Evolutionary conservation across 2,329 filamentous ascomycete genomes (phyloP).

Genomic region (Penicillium griseofulvum): DNA sequence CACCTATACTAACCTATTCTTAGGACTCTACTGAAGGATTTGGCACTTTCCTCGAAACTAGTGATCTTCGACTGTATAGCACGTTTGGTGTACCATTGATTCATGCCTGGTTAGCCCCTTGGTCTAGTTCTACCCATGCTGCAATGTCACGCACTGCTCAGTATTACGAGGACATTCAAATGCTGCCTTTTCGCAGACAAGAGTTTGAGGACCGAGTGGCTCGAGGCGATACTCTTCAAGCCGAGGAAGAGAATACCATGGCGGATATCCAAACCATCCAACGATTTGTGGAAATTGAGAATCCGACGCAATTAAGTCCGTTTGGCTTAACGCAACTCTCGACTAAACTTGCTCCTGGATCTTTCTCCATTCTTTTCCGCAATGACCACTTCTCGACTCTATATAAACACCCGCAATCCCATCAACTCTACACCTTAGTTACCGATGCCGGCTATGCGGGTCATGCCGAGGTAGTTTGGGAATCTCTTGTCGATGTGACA

Average conservation of each 20-base stretch:
- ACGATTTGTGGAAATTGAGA: slow-evolving; percentile 67
- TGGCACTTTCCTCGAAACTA: slow-evolving; percentile 84
- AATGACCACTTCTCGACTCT: slow-evolving; percentile 97
- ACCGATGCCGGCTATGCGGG: slow-evolving; percentile 88
- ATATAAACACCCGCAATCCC: slow-evolving; percentile 78
- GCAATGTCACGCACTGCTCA: slow-evolving; percentile 72
- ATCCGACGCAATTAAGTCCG: slow-evolving; percentile 81
- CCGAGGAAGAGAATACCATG: slow-evolving; percentile 73
- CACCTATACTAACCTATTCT: background rate
- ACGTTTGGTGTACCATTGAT: slow-evolving; percentile 86
- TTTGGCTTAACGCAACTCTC: slow-evolving; percentile 75
- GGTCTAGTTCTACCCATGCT: slow-evolving; percentile 64
- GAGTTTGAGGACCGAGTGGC: slow-evolving; percentile 79
- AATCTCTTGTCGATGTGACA: slow-evolving; percentile 83
- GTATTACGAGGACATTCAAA: slow-evolving; percentile 89
- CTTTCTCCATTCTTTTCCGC: slow-evolving; percentile 86
- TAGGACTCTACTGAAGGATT: slow-evolving; percentile 39
- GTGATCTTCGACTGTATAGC: slow-evolving; percentile 85
- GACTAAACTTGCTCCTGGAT: slow-evolving; percentile 68
- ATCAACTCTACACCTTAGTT: slow-evolving; percentile 76
- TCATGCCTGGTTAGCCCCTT: slow-evolving; percentile 81
- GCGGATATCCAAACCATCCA: slow-evolving; percentile 84
- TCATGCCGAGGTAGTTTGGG: slow-evolving; percentile 94
- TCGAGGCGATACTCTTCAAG: slow-evolving; percentile 57
- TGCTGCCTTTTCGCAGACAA: slow-evolving; percentile 82